A percentile compares a stretch with the other conserved stretches of the same genome.
Conservation (phyloP, 2,329 filamentous ascomycete species). For the Diaporthe capsici region DNA sequence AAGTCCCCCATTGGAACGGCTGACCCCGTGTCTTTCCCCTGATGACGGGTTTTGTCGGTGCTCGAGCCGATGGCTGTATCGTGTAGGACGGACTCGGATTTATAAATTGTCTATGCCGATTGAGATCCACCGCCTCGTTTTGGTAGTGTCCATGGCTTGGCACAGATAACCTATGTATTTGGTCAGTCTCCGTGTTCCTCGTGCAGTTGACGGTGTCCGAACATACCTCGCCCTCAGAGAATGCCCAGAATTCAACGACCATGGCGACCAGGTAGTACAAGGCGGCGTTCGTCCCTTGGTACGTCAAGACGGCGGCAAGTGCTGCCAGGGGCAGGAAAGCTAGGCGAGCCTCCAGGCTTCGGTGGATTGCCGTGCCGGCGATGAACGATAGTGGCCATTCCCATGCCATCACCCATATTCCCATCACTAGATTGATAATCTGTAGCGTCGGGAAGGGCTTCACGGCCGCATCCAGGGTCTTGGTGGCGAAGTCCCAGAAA, state of each 20-base stretch:
- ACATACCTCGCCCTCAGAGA: conserved; percentile 95
- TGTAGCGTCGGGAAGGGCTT: conserved; percentile 91
- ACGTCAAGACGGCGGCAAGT: conserved; percentile 82
- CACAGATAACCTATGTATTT: conserved; percentile 71
- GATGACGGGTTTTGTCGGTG: background rate
- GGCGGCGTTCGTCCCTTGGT: conserved; percentile 92
- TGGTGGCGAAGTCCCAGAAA: conserved; percentile 97
- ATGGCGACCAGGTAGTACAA: conserved; percentile 92
- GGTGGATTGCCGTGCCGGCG: conserved; percentile 83
- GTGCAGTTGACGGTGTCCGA: background rate
- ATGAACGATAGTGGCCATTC: conserved; percentile 90
- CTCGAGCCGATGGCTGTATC: conserved; percentile 1
- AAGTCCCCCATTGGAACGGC: background rate
- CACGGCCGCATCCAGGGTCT: conserved; percentile 87
- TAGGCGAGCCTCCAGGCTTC: conserved; percentile 88
- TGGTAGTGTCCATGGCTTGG: conserved; percentile 79
- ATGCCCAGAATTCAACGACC: conserved; percentile 94
- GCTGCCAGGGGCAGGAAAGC: conserved; percentile 85
- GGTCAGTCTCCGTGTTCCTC: conserved; percentile 29
- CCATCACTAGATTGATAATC: conserved; percentile 88
- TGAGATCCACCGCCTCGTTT: conserved; percentile 58
- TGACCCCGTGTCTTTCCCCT: background rate
- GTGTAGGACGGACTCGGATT: conserved; percentile 13
- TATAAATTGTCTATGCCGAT: conserved; percentile 22
- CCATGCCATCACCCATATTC: conserved; percentile 83